A percentile compares a stretch with the other conserved stretches of the same genome.
Evolutionary conservation across 2,329 filamentous ascomycete genomes (phyloP).

Genomic region (Fusarium siculi): DNA sequence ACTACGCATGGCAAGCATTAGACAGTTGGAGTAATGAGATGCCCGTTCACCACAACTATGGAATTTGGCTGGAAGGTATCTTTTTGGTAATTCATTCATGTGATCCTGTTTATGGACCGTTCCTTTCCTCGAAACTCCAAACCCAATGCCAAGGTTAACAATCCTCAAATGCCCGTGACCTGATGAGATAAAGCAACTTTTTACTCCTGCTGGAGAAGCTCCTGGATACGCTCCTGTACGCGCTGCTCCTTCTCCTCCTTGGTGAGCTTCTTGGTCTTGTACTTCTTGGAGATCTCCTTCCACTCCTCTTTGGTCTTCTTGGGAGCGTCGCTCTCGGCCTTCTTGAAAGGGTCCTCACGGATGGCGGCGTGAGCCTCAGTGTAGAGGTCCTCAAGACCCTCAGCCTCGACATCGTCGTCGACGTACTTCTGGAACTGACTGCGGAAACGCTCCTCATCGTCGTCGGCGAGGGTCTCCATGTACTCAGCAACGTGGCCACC

Average conservation of each 20-base stretch:
- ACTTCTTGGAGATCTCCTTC: conserved; percentile 96
- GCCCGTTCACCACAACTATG: conserved; percentile 46
- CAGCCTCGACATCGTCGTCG: conserved; percentile 95
- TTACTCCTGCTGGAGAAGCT: conserved; percentile 70
- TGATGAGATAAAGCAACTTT: conserved; percentile 39
- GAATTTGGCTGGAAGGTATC: conserved; percentile 48
- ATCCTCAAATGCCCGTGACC: conserved; percentile 44
- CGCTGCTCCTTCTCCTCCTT: conserved; percentile 84
- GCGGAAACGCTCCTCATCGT: conserved; percentile 99
- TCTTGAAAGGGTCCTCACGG: conserved; percentile 98
- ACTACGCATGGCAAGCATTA: conserved; percentile 14
- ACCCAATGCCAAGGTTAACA: conserved; percentile 50
- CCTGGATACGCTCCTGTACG: conserved; percentile 91
- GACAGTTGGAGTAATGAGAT: conserved; percentile 40
- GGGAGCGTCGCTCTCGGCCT: conserved; percentile 76
- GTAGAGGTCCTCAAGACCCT: conserved; percentile 97
- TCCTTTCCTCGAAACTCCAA: conserved; percentile 53
- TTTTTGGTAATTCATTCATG: conserved; percentile 52
- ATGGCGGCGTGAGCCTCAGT: conserved; percentile 94
- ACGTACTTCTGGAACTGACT: conserved; percentile 98
- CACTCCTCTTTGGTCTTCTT: conserved; percentile 99
- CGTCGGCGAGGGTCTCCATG: conserved; percentile 99
- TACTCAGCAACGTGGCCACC: conserved; percentile 99
- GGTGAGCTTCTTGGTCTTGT: conserved; percentile 79
- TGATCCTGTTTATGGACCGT: conserved; percentile 49